Conservation (phyloP, 257 asterid species). For the Handroanthus guayacan region DNA sequence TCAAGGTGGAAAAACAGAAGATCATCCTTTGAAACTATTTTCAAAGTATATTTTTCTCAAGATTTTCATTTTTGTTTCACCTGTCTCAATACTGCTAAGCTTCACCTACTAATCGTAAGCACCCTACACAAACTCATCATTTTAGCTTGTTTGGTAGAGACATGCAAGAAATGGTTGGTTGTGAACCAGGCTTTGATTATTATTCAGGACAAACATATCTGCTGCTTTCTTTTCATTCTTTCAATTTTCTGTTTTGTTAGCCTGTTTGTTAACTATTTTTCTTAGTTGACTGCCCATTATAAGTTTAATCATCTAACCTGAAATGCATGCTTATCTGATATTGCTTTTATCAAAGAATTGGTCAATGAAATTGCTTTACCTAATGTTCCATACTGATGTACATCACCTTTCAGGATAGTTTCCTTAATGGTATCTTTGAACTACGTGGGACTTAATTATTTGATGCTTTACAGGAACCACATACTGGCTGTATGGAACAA, state of each 20-base stretch:
- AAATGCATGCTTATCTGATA: conserved; percentile 1
- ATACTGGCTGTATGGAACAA: conserved; percentile 93
- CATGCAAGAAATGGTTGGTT: not conserved
- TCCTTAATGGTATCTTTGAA: conserved; percentile 21
- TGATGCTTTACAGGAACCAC: conserved; percentile 70
- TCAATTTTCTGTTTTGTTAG: conserved; percentile 28
- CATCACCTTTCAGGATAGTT: conserved; percentile 17
- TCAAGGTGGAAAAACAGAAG: too few species aligned
- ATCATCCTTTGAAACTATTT: not conserved
- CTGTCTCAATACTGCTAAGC: not conserved
- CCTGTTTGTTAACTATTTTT: not conserved
- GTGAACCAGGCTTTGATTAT: not conserved
- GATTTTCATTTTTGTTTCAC: not conserved
- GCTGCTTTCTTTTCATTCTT: conserved; percentile 16
- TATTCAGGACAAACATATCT: conserved; percentile 7
- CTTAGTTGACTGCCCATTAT: conserved; percentile 23
- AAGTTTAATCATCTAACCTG: not conserved
- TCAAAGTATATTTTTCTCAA: not conserved
- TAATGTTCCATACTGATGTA: conserved; percentile 15
- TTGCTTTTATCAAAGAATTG: not conserved
- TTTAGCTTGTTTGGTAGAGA: too few species aligned
- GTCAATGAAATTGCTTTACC: not conserved
- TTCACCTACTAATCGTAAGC: not conserved
- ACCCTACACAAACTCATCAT: too few species aligned
- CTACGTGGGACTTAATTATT: conserved; percentile 39